A percentile compares a stretch with the other conserved stretches of the same genome.
Evolutionary conservation across 2,329 filamentous ascomycete genomes (phyloP).

Genomic region (Escovopsis sp.): DNA sequence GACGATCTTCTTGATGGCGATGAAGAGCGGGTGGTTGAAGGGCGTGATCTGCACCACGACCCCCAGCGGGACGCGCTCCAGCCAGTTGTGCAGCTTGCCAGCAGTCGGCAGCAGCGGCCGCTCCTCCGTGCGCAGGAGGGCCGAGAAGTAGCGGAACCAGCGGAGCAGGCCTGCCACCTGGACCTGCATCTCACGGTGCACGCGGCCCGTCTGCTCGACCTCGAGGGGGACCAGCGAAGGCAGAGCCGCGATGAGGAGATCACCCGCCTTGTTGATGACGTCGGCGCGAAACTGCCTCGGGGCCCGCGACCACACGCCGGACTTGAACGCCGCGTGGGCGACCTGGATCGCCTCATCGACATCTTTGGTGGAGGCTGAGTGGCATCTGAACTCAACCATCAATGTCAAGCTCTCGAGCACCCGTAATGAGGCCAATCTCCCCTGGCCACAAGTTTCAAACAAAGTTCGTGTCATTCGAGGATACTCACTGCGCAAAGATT

Average conservation of each 20-base stretch:
- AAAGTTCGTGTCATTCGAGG: not conserved
- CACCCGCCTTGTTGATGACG: constrained; percentile 44
- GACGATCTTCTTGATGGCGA: constrained; percentile 44
- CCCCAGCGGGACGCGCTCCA: constrained; percentile 38
- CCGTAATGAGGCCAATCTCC: not conserved
- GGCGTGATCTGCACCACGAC: constrained; percentile 42
- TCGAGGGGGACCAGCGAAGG: constrained; percentile 45
- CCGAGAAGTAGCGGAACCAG: constrained; percentile 60
- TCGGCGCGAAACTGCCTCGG: constrained; percentile 43
- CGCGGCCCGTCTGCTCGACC: constrained; percentile 51
- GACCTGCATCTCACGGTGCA: constrained; percentile 53
- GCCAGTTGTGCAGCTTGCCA: constrained; percentile 42
- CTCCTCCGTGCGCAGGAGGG: constrained; percentile 51
- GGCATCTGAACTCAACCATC: constrained; percentile 8
- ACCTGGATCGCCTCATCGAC: constrained; percentile 13
- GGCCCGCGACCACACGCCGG: constrained; percentile 47
- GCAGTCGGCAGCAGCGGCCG: constrained; percentile 48
- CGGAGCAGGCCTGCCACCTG: constrained; percentile 50
- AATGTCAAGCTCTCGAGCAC: not conserved
- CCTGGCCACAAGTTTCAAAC: not conserved
- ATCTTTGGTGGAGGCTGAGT: constrained; percentile 15
- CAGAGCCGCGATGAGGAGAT: constrained; percentile 35
- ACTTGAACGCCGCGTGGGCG: constrained; percentile 51
- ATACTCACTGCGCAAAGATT: constrained; percentile 3
- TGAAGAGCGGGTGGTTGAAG: constrained; percentile 43